Base-by-base conservation (phyloP, 148 eudicot genomes). In the Rhododendron molle region DNA sequence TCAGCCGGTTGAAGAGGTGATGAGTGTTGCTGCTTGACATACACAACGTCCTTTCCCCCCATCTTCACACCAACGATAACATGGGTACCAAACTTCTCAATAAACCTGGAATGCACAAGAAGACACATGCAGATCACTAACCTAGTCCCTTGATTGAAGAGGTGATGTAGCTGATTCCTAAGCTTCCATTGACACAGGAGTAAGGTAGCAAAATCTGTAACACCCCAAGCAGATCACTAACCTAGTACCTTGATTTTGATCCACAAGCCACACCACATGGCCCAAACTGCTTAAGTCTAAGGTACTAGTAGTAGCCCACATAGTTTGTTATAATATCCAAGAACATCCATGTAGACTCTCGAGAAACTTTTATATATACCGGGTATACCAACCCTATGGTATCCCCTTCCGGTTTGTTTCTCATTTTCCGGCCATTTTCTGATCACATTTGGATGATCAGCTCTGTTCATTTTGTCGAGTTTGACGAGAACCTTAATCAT, bases 51-150 rank as follows among this genome's bases (percentile, higher is more conserved):
- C 82, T 91, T 91, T 44, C 93, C 93, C 69, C 93, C 93, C 93
- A 91, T 91, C 85, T 91, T 91, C n/a, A 91, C 87, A 67, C 93
- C 93, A 86, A 89, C 93, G 34, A 89, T 85, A 34, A 91, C 88
- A 87, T 91, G 93, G 84, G 93, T 91, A 20, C 93, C 93, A 85
- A 87, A 91, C 79, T 87, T 89, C 81, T 89, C 93, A 84, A 91
- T 91, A 46, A 91, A 91, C 87, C 93, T 91, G 85, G 28, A 83
- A 81, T 83, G 78, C 52, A 84, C 78, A 86, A 49, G 7, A 86
- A 40, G 46, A 50, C 38, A 30, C 26, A 23, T 40, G 20, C 23
- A 36, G 10, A 85, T 40, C 44, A 40, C 44, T 40, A 40, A 40
- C 44, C 44, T 40, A 40, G 44, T 40, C 6, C 44, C 44, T 40